Conservation (phyloP, 306 rosid genomes). For the Castanea crenata region DNA sequence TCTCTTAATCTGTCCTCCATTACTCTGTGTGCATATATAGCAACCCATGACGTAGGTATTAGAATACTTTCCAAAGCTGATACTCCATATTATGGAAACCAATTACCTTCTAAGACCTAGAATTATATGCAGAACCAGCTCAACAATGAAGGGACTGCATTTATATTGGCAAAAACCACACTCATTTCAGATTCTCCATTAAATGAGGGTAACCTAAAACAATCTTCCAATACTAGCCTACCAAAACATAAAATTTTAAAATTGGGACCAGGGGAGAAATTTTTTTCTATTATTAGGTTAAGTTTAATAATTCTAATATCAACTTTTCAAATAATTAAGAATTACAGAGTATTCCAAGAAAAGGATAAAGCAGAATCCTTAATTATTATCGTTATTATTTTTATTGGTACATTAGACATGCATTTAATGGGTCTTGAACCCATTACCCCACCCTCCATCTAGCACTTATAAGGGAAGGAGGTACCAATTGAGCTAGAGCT, state of each 20-base stretch:
- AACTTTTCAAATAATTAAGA: no score
- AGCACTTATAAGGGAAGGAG: no score
- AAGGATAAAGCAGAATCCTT: neutral
- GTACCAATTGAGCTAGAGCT: no score
- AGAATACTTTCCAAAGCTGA: neutral
- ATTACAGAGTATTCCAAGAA: no score
- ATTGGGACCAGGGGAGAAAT: neutral
- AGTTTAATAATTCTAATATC: neutral
- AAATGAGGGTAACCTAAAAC: neutral
- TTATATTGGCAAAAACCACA: neutral
- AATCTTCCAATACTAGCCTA: neutral
- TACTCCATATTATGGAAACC: neutral
- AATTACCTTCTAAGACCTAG: neutral
- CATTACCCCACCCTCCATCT: no score
- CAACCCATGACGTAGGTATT: neutral
- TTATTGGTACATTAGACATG: no score
- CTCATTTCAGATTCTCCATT: neutral
- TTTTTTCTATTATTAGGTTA: neutral
- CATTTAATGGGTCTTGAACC: no score
- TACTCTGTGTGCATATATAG: neutral
- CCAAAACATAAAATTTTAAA: neutral
- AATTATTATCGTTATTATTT: neutral
- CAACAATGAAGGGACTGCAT: neutral
- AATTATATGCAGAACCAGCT: neutral
- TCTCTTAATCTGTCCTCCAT: neutral